Percentiles rank a stretch among this genome's conserved stretches.
Evolutionary conservation across 805 yeast species (phyloP).

Genomic region (Wickerhamomyces rabaulensis): DNA sequence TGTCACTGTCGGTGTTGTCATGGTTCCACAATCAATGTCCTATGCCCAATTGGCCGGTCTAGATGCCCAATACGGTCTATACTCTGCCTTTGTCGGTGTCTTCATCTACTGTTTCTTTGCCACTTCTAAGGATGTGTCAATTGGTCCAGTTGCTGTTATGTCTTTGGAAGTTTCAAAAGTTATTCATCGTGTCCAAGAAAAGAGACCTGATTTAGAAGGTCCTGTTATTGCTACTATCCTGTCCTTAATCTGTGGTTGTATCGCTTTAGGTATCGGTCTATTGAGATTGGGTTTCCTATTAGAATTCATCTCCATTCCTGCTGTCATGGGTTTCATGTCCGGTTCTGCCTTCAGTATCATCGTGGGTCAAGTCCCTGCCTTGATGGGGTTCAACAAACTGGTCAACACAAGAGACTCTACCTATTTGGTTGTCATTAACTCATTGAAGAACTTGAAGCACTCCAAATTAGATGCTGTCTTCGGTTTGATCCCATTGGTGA

Average conservation of each 20-base stretch:
- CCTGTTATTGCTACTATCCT: constrained; percentile 78
- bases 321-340: constrained; percentile 91
- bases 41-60: constrained; percentile 85
- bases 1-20: constrained; percentile 85
- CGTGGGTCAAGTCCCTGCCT: constrained; percentile 79
- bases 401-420: constrained; percentile 74
- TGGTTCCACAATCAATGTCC: constrained; percentile 95
- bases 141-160: constrained; percentile 98
- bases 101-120: constrained; percentile 87
- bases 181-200: constrained; percentile 54
- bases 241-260: constrained; percentile 79
- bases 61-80: constrained; percentile 79
- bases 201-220: constrained; percentile 43
- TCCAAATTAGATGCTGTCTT: constrained; percentile 83
- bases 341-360: constrained; percentile 87
- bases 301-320: constrained; percentile 86
- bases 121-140: constrained; percentile 90
- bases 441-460: constrained; percentile 65
- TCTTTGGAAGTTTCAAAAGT: constrained; percentile 80
- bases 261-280: constrained; percentile 77
- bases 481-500: constrained; percentile 68
- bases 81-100: constrained; percentile 90
- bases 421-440: constrained; percentile 61
- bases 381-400: constrained; percentile 65
- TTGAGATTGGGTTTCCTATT: constrained; percentile 82